Conservation (phyloP, 2,329 filamentous ascomycete genomes). For the Colletotrichum sp. region DNA sequence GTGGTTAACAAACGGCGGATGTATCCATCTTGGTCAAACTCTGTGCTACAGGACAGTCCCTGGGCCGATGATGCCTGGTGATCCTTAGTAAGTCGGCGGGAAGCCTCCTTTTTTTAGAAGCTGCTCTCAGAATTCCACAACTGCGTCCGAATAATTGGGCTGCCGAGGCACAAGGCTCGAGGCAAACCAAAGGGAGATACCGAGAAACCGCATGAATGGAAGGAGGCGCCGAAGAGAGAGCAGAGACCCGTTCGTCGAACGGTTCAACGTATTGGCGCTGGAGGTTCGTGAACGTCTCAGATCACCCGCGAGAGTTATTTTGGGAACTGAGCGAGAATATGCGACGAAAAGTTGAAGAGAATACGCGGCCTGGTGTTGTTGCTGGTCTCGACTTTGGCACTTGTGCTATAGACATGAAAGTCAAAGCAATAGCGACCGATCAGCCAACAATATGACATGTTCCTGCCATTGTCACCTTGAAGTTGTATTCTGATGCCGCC, state of each 20-base stretch:
- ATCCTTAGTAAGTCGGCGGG: not conserved
- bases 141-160: not conserved
- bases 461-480: not conserved
- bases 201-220: conserved; percentile 4
- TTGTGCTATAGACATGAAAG: not conserved
- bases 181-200: not conserved
- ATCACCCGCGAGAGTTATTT: conserved; percentile 15
- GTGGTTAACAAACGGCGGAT: not conserved
- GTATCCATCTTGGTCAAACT: not conserved
- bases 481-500: not conserved
- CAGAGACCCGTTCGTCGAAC: conserved; percentile 10
- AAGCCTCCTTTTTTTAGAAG: conserved; percentile 1
- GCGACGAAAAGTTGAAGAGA: not conserved
- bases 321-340: not conserved
- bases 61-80: not conserved
- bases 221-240: not conserved
- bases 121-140: not conserved
- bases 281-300: conserved; percentile 17
- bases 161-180: not conserved
- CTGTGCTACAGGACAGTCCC: not conserved
- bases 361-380: not conserved
- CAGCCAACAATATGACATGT: not conserved
- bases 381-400: not conserved
- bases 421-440: not conserved
- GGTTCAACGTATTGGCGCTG: not conserved